Conservation (phyloP, 768 basidiomycete species). For the Postia placenta region DNA sequence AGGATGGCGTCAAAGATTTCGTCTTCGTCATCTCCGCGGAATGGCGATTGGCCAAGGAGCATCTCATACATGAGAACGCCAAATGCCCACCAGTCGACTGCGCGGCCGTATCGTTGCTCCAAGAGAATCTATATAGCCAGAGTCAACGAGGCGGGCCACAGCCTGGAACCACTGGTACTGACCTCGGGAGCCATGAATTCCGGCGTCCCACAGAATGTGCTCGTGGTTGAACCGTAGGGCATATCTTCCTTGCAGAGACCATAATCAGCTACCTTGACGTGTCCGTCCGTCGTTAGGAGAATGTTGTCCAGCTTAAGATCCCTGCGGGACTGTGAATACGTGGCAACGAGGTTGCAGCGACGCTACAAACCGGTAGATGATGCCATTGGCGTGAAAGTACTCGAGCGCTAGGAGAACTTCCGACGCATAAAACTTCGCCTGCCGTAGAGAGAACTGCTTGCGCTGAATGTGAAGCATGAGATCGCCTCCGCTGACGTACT, state of each 20-base stretch:
- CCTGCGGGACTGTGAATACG: conserved; percentile 32
- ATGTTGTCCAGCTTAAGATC: conserved; percentile 99
- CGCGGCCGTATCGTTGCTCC: conserved; percentile 98
- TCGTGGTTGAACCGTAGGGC: conserved; percentile 94
- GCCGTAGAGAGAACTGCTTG: conserved; percentile 96
- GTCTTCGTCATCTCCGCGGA: conserved; percentile 98
- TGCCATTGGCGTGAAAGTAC: conserved; percentile 98
- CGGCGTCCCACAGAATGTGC: conserved; percentile 98
- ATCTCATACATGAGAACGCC: conserved; percentile 99
- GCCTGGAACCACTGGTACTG: conserved; percentile 18
- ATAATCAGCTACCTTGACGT: conserved; percentile 98
- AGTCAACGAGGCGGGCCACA: no score
- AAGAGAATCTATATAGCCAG: conserved; percentile 74
- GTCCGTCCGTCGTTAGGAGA: conserved; percentile 90
- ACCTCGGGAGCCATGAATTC: conserved; percentile 99
- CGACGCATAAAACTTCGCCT: conserved; percentile 98
- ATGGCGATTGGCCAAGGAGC: conserved; percentile 97
- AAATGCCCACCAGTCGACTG: conserved; percentile 99
- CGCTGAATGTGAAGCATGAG: conserved; percentile 99
- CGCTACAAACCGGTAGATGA: conserved; percentile 85
- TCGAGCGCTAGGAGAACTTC: conserved; percentile 94
- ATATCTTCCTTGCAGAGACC: conserved; percentile 99
- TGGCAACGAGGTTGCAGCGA: not conserved
- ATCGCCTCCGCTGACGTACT: conserved; percentile 98
- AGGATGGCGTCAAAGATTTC: conserved; percentile 99